Percentiles rank a stretch among this genome's conserved stretches.
Evolutionary conservation across 1,284 basidiomycete species (phyloP).

Genomic region (Ganoderma meredithae): DNA sequence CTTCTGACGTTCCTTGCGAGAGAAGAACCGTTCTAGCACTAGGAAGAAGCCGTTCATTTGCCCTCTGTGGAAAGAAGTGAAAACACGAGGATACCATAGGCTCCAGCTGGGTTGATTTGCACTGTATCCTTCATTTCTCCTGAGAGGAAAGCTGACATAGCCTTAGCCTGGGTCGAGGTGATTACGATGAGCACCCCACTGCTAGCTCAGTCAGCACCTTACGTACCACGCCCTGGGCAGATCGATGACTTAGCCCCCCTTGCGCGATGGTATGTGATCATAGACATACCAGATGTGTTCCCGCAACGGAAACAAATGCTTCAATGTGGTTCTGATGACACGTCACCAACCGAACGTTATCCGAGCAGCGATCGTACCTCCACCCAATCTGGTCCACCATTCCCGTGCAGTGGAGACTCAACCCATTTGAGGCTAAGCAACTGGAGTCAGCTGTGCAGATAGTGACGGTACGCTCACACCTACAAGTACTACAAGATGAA

Average conservation of each 20-base stretch:
- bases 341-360: neutral
- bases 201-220: neutral
- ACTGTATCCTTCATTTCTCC: constrained; percentile 98
- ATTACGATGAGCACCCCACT: neutral
- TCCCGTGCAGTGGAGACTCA: constrained; percentile 85
- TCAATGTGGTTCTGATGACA: constrained; percentile 74
- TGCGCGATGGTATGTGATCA: neutral
- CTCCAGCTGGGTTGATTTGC: constrained; percentile 87
- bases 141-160: constrained; percentile 95
- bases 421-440: constrained; percentile 90
- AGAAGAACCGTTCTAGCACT: constrained; percentile 91
- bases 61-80: constrained; percentile 55
- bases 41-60: constrained; percentile 44
- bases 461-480: neutral
- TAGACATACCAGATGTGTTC: constrained; percentile 79
- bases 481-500: constrained; percentile 27
- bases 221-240: constrained; percentile 68
- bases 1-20: constrained; percentile 86
- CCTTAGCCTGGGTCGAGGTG: constrained; percentile 76
- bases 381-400: constrained; percentile 91
- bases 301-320: constrained; percentile 85
- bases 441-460: neutral
- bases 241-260: neutral
- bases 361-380: constrained; percentile 61
- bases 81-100: constrained; percentile 66